phyloP scores from a whole-genome alignment of 352 stramenopile genomes.

The Thalassiosira gravida region DNA sequence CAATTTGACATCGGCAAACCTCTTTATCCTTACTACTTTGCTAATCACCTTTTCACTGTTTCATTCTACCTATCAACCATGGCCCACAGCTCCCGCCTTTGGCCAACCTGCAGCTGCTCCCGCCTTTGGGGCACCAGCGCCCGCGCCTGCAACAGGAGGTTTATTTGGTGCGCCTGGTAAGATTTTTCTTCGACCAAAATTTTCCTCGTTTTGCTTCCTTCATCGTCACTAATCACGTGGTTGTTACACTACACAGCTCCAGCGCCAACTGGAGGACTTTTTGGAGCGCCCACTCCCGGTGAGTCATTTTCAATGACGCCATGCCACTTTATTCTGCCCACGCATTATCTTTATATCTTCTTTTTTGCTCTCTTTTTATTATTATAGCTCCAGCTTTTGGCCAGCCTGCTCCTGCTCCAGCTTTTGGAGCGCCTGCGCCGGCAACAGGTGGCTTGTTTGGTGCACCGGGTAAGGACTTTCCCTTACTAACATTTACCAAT shows the following conservation, averaged over 20 bases:
- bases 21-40: too few species aligned
- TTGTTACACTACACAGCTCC: not conserved
- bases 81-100: conserved; percentile 47
- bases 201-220: conserved; percentile 23
- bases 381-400: conserved; percentile 38
- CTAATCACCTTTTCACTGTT: too few species aligned
- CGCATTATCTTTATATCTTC: not conserved
- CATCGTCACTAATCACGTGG: conserved; percentile 2
- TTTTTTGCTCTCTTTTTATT: not conserved
- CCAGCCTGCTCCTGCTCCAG: conserved; percentile 32
- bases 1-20: too few species aligned
- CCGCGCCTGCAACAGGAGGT: conserved; percentile 28
- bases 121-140: conserved; percentile 23
- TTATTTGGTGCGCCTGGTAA: conserved; percentile 40
- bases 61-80: too few species aligned
- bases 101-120: conserved; percentile 34
- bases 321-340: not conserved
- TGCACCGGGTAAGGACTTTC: not conserved
- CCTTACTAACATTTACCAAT: not conserved
- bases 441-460: conserved; percentile 39
- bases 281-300: conserved; percentile 42
- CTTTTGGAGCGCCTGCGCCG: conserved; percentile 33
- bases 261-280: conserved; percentile 28
- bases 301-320: conserved; percentile 1
- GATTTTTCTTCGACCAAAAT: conserved; percentile 3